Conservation (phyloP, 495 filamentous ascomycete genomes). For the Elasticomyces elasticus region DNA sequence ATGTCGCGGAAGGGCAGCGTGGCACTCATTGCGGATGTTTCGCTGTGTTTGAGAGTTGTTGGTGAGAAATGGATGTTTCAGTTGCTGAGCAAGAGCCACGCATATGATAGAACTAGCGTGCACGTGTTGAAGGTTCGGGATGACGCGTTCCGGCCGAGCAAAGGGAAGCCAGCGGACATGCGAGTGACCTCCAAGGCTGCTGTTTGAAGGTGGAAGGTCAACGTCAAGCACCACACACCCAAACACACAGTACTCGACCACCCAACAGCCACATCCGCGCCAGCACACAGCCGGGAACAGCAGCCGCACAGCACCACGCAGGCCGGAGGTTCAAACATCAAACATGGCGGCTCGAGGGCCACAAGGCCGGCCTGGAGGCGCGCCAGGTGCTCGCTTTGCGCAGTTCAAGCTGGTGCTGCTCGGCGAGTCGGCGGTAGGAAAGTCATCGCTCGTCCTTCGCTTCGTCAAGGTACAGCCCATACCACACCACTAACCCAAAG, state of each 20-base stretch:
- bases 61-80: not conserved
- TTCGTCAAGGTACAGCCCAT: conserved; percentile 76
- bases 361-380: conserved; percentile 63
- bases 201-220: too few species aligned
- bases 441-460: conserved; percentile 94
- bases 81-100: too few species aligned
- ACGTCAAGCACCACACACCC: too few species aligned
- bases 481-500: not conserved
- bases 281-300: not conserved
- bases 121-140: too few species aligned
- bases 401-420: conserved; percentile 98
- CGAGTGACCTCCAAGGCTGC: too few species aligned
- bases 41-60: not conserved
- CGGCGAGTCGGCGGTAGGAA: conserved; percentile 96
- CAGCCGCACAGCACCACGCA: not conserved
- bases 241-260: too few species aligned
- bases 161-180: too few species aligned
- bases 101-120: too few species aligned
- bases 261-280: too few species aligned
- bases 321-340: not conserved
- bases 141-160: too few species aligned
- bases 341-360: conserved; percentile 73
- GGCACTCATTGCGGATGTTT: conserved; percentile 40
- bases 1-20: conserved; percentile 86
- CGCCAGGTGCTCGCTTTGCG: conserved; percentile 63